Evolutionary conservation across 495 filamentous ascomycete genomes (phyloP).

Genomic region (Daldinia vernicosa): DNA sequence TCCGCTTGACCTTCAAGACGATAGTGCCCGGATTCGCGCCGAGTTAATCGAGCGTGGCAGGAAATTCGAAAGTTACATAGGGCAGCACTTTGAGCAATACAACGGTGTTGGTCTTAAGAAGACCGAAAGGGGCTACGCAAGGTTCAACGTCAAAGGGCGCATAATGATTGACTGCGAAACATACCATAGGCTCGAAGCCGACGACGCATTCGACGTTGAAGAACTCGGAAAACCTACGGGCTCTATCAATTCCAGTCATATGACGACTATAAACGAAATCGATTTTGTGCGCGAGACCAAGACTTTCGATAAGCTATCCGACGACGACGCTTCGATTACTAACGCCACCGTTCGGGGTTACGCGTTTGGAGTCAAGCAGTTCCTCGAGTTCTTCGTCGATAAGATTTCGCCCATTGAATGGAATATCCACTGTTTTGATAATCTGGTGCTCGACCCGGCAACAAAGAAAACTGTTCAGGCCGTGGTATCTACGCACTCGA

Average conservation of each 20-base stretch:
- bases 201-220: slow-evolving; percentile 38
- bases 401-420: slow-evolving; percentile 43
- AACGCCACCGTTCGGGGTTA: slow-evolving; percentile 50
- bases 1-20: slow-evolving; percentile 44
- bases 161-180: slow-evolving; percentile 53
- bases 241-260: not conserved
- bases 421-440: slow-evolving; percentile 57
- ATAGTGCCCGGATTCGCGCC: slow-evolving; percentile 32
- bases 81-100: slow-evolving; percentile 46
- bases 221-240: slow-evolving; percentile 16
- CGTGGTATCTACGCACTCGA: slow-evolving; percentile 53
- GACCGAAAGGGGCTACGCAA: slow-evolving; percentile 34
- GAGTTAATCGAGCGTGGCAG: slow-evolving; percentile 45
- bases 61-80: slow-evolving; percentile 47
- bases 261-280: not conserved
- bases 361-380: slow-evolving; percentile 43
- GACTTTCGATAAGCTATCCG: slow-evolving; percentile 37
- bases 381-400: slow-evolving; percentile 50
- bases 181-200: slow-evolving; percentile 41
- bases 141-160: slow-evolving; percentile 44
- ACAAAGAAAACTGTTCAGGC: slow-evolving; percentile 64
- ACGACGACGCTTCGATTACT: slow-evolving; percentile 45
- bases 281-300: slow-evolving; percentile 23
- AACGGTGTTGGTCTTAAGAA: slow-evolving; percentile 45
- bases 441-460: slow-evolving; percentile 60